phyloP scores from a whole-genome alignment of 169 alveolate species.

The Cryptosporidium bovis region DNA sequence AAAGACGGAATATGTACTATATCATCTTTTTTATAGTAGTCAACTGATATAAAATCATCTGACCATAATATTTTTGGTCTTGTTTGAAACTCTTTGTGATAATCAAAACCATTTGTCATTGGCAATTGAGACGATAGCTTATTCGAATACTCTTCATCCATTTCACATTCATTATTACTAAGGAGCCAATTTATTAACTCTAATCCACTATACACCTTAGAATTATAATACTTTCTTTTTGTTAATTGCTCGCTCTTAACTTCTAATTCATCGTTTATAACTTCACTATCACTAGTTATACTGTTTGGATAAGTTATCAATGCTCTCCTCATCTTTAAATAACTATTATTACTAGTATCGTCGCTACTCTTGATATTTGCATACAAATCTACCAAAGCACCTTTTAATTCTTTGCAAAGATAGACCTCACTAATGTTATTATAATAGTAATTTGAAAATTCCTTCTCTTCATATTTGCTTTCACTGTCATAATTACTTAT shows the following conservation, averaged over 20 bases:
- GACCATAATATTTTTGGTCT: conserved; percentile 30
- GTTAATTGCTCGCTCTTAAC: conserved; percentile 45
- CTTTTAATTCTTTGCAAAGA: conserved; percentile 6
- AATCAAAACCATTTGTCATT: conserved; percentile 62
- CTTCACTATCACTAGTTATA: not conserved
- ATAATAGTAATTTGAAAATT: not conserved
- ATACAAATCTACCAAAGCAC: conserved; percentile 15
- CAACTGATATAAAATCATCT: not conserved
- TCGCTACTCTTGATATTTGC: not conserved
- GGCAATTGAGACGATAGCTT: conserved; percentile 6
- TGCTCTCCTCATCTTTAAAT: not conserved
- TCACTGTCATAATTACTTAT: not conserved
- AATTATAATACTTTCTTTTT: conserved; percentile 56
- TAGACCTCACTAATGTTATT: conserved; percentile 12
- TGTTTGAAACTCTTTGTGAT: conserved; percentile 27
- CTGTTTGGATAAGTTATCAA: not conserved
- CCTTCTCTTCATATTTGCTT: not conserved
- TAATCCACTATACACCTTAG: conserved; percentile 24
- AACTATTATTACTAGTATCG: not conserved
- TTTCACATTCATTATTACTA: not conserved
- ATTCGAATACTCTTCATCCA: not conserved
- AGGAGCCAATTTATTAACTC: conserved; percentile 3
- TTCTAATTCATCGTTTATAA: conserved; percentile 23
- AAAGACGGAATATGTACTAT: conserved; percentile 58
- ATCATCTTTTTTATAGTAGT: not conserved